Evolutionary conservation across 2,329 filamentous ascomycete genomes (phyloP).

Genomic region (Coniochaeta hoffmannii): DNA sequence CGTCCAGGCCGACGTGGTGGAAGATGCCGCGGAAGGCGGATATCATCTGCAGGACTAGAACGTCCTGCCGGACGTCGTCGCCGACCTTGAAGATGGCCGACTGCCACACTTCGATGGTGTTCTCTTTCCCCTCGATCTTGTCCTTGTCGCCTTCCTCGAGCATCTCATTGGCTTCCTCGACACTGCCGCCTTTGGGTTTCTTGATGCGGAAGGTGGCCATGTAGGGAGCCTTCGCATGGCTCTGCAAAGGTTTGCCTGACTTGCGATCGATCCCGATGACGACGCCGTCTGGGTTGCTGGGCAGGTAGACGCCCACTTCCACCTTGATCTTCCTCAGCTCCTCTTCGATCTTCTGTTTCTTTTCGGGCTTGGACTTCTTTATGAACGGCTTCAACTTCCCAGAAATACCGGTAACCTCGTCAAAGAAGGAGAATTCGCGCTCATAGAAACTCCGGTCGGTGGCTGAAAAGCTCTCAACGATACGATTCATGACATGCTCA

Average conservation of each 20-base stretch:
- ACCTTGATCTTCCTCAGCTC: slow-evolving; percentile 96
- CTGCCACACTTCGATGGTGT: slow-evolving; percentile 92
- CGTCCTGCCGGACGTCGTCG: slow-evolving; percentile 95
- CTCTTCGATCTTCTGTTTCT: slow-evolving; percentile 98
- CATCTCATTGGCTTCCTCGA: slow-evolving; percentile 45
- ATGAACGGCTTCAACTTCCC: slow-evolving; percentile 93
- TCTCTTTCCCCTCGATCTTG: slow-evolving; percentile 26
- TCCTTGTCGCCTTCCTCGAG: slow-evolving; percentile 38
- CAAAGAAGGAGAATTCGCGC: slow-evolving; percentile 95
- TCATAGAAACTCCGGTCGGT: slow-evolving; percentile 84
- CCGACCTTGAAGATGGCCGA: slow-evolving; percentile 99
- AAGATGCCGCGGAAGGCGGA: slow-evolving; percentile 96
- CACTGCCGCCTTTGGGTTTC: slow-evolving; percentile 54
- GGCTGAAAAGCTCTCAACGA: slow-evolving; percentile 73
- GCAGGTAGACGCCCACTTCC: slow-evolving; percentile 93
- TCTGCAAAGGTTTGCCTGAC: slow-evolving; percentile 93
- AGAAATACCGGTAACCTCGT: slow-evolving; percentile 90
- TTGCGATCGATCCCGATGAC: slow-evolving; percentile 98
- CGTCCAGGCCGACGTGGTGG: slow-evolving; percentile 86
- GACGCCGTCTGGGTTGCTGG: slow-evolving; percentile 92
- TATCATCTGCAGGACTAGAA: slow-evolving; percentile 95
- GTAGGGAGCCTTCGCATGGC: slow-evolving; percentile 95
- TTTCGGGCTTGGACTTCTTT: slow-evolving; percentile 86
- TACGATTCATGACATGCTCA: slow-evolving; percentile 78
- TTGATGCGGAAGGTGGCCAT: slow-evolving; percentile 98